Conservation (phyloP, 2,329 filamentous ascomycete species). For the Penicillium sp. region DNA sequence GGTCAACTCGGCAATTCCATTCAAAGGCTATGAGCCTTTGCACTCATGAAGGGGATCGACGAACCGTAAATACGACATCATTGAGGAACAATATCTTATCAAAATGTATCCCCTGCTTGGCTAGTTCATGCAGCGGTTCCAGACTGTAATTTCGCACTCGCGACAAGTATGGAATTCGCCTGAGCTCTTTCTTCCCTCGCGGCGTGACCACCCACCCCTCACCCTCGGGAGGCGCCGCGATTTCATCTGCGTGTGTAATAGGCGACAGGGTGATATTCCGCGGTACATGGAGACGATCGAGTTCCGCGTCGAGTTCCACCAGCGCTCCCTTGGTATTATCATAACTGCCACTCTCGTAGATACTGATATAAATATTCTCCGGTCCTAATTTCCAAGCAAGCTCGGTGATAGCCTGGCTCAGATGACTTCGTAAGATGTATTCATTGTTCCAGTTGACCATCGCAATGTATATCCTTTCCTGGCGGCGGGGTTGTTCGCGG, state of each 20-base stretch:
- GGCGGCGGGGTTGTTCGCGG: slow-evolving; percentile 13
- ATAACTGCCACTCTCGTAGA: slow-evolving; percentile 70
- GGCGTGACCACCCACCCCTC: slow-evolving; percentile 68
- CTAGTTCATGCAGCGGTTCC: slow-evolving; percentile 57
- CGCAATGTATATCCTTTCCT: slow-evolving; percentile 63
- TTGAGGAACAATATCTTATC: slow-evolving; percentile 63
- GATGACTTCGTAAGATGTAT: slow-evolving; percentile 60
- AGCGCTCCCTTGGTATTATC: slow-evolving; percentile 68
- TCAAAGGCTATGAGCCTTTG: not conserved
- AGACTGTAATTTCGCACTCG: slow-evolving; percentile 66
- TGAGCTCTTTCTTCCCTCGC: slow-evolving; percentile 55
- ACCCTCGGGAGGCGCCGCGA: slow-evolving; percentile 46
- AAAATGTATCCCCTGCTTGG: slow-evolving; percentile 54
- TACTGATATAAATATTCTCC: slow-evolving; percentile 67
- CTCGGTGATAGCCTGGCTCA: slow-evolving; percentile 62
- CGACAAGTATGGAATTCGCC: slow-evolving; percentile 70
- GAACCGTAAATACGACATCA: slow-evolving; percentile 49
- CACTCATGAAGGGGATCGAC: slow-evolving; percentile 4
- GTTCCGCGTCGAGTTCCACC: slow-evolving; percentile 55
- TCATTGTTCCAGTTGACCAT: slow-evolving; percentile 71
- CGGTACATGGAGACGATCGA: slow-evolving; percentile 56
- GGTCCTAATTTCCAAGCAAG: slow-evolving; percentile 60
- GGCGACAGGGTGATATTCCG: slow-evolving; percentile 61
- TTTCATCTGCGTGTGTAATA: slow-evolving; percentile 60
- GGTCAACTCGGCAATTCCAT: not conserved